Evolutionary conservation across 108 stramenopile genomes (phyloP), one percentile per base, ranked within the genome.

Genomic region (Fistulifera solaris): DNA sequence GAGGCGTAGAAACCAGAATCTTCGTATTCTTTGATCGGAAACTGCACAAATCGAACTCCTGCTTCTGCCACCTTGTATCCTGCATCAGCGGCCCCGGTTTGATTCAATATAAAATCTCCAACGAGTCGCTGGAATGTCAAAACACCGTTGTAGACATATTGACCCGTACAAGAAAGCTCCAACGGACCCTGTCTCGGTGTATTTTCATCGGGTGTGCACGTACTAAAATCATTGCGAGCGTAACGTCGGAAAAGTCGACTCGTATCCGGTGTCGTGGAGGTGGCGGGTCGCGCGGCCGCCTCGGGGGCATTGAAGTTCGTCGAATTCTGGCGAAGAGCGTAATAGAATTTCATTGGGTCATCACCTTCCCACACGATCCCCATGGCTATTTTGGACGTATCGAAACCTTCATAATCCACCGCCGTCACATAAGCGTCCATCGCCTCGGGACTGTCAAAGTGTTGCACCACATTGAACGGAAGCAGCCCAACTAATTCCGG

Each of bases 61-160:
- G 67, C 28, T 25, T 79, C 75, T 1, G 80, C 56, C 4, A 81
- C 67, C 31, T 18, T 42, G 26, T 51, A 65, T 8, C 69, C 68
- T 17, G 10, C 10, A 15, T 53, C 61, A 12, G 39, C 42, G 6
- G 71, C 80, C 25, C 74, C 74, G 16, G 76, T 56, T 31, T 71
- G 66, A 19, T 60, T 54, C 28, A 85, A 44, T 41, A 89, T 83
- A 46, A 69, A 89, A 55, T 89, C 88, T 62, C 71, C 66, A 14
- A 85, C 67, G 53, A 89, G 57, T 3, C 81, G 71, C 55, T 89
- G 88, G 27, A 81, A 61, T 2, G 78, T 67, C 17, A 89, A 51
- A 5, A 76, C 70, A 45, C 87, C 87, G 67, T 89, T 89, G 61
- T 75, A 71, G 22, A 85, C 61, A 41, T 89, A 89, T 41, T 80